Percentiles rank a stretch among this genome's conserved stretches.
Evolutionary conservation across 108 stramenopile genomes (phyloP).

Genomic region (Nitzschia sp.): DNA sequence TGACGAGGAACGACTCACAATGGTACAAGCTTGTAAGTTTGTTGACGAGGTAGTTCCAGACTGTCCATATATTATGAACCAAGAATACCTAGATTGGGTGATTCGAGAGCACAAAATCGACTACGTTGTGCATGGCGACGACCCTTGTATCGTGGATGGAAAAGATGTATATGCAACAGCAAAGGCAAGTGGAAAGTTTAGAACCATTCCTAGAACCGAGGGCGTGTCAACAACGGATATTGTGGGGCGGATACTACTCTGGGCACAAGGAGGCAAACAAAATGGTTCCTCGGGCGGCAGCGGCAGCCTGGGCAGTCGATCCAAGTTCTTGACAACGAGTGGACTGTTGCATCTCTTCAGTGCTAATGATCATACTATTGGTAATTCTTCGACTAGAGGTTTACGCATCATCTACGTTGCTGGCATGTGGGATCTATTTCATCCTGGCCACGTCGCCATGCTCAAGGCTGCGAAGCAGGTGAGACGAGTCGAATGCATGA

Average conservation of each 20-base stretch:
- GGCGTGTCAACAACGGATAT: conserved; percentile 99
- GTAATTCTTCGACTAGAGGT: conserved; percentile 79
- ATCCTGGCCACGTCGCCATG: conserved; percentile 94
- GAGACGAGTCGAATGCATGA: conserved; percentile 9
- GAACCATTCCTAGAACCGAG: conserved; percentile 96
- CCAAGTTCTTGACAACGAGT: conserved; percentile 93
- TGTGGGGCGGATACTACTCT: conserved; percentile 96
- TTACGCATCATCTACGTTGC: conserved; percentile 95
- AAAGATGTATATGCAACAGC: conserved; percentile 90
- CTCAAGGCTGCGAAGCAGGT: conserved; percentile 84
- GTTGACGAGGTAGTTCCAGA: conserved; percentile 97
- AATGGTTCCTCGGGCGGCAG: conserved; percentile 6
- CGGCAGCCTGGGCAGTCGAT: conserved; percentile 42
- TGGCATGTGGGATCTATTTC: conserved; percentile 99
- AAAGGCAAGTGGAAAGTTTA: conserved; percentile 77
- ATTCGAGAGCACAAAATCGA: conserved; percentile 89
- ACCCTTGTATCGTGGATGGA: conserved; percentile 97
- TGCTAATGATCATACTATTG: conserved; percentile 79
- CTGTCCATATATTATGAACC: conserved; percentile 97
- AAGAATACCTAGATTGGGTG: conserved; percentile 92
- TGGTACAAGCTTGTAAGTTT: conserved; percentile 96
- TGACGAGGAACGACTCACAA: conserved; percentile 90
- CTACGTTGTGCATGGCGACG: conserved; percentile 97
- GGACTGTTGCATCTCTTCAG: conserved; percentile 92
- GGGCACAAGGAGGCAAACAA: conserved; percentile 92